Conservation (phyloP, 2,329 filamentous ascomycete species). For the Lachnellula arida region DNA sequence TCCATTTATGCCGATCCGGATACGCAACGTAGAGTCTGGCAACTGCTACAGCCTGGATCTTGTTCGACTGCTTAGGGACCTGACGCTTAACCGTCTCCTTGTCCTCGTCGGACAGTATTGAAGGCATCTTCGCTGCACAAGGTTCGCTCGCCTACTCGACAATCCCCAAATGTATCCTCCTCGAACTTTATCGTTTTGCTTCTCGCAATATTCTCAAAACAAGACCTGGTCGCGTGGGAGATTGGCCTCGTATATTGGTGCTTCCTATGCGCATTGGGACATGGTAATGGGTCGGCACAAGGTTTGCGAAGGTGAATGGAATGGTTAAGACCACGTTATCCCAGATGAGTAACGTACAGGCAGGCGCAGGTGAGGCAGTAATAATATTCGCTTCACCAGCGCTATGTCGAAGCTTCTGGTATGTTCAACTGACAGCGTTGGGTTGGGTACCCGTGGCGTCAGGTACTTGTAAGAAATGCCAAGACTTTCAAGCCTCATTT, state of each 20-base stretch:
- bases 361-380: not conserved
- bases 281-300: conserved; percentile 4
- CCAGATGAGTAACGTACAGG: not conserved
- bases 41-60: conserved; percentile 93
- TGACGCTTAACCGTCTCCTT: conserved; percentile 94
- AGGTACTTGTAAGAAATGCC: not conserved
- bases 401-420: not conserved
- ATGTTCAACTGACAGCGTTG: no score
- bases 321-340: not conserved
- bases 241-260: conserved; percentile 23
- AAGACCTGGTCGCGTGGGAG: conserved; percentile 24
- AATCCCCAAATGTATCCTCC: not conserved
- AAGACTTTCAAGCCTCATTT: conserved; percentile 1
- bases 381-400: not conserved
- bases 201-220: conserved; percentile 16
- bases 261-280: conserved; percentile 24
- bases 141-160: conserved; percentile 1
- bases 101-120: conserved; percentile 79
- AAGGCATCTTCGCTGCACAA: conserved; percentile 28
- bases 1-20: conserved; percentile 83
- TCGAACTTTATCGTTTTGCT: conserved; percentile 15
- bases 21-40: conserved; percentile 91
- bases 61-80: conserved; percentile 91
- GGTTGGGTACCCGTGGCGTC: no score
- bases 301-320: not conserved